These are phyloP conservation scores for Aspergillus coremiiformis DNA, from an alignment of 495 filamentous ascomycete genomes.

Conservation along the genomic window DNA sequence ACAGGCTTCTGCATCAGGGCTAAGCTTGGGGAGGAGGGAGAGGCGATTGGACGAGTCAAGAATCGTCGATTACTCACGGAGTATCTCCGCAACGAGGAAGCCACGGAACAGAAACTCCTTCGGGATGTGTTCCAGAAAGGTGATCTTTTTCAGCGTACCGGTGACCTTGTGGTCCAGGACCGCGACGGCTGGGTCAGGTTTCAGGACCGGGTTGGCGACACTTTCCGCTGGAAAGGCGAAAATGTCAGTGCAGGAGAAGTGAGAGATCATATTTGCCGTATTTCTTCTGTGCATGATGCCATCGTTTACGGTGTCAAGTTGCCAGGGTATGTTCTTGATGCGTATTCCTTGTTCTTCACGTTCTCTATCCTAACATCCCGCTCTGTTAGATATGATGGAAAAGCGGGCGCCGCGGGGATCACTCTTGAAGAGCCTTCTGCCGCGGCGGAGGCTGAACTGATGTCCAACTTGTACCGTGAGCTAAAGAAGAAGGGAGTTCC, in stretches of 20 bases:
- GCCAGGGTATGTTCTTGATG: conserved; percentile 22
- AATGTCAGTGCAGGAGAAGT: conserved; percentile 80
- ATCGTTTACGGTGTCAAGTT: conserved; percentile 47
- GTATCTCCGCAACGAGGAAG: conserved; percentile 68
- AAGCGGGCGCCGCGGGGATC: conserved; percentile 45
- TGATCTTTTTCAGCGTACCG: conserved; percentile 78
- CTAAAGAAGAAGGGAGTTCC: conserved; percentile 46
- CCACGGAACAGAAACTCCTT: conserved; percentile 71
- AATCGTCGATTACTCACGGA: conserved; percentile 61
- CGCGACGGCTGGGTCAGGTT: conserved; percentile 68
- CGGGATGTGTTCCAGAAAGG: conserved; percentile 71
- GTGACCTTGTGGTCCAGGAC: conserved; percentile 72
- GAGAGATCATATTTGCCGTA: conserved; percentile 40
- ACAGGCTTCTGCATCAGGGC: conserved; percentile 65
- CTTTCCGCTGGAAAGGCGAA: conserved; percentile 91
- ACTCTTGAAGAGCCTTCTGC: conserved; percentile 35
- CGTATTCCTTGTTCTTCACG: background rate
- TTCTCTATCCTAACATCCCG: background rate
- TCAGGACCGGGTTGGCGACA: conserved; percentile 86
- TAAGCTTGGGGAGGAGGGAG: conserved; percentile 59
- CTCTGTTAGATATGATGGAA: conserved; percentile 41
- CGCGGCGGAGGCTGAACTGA: conserved; percentile 26
- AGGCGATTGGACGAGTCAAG: conserved; percentile 68
- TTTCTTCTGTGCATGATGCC: conserved; percentile 41
- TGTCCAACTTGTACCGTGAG: conserved; percentile 27